These are phyloP conservation scores for Darksidea phi DNA, from an alignment of 495 filamentous ascomycete genomes.

Conservation along the genomic window DNA sequence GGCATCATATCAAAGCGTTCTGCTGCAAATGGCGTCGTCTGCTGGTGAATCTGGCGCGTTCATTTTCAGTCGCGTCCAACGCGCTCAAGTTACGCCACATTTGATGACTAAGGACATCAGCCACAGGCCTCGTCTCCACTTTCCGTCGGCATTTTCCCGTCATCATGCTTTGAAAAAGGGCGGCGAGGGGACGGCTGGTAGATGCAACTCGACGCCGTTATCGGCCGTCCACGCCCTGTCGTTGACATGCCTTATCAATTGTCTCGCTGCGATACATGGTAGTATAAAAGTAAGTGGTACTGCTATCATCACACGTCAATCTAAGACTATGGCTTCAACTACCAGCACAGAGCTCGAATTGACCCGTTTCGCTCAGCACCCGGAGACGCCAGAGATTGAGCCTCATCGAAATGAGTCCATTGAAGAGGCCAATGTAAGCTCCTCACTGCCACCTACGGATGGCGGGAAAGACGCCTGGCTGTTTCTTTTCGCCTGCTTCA, in stretches of 20 bases:
- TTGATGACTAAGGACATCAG: conserved; percentile 1
- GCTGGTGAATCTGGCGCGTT: neutral
- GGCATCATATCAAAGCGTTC: neutral
- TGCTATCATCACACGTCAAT: too few relatives aligned
- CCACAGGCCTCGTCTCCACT: neutral
- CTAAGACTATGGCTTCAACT: neutral
- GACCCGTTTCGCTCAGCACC: neutral
- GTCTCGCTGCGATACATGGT: neutral
- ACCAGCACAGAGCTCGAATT: conserved; percentile 9
- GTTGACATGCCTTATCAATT: neutral
- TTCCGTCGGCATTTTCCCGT: neutral
- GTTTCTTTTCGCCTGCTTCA: conserved; percentile 61
- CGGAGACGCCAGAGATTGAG: neutral
- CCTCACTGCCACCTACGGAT: conserved; percentile 59
- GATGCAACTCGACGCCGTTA: conserved; percentile 1
- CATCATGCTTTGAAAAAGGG: too few relatives aligned
- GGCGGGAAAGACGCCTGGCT: conserved; percentile 64
- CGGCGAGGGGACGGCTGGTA: neutral
- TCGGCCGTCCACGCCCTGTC: conserved; percentile 15
- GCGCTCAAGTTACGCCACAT: neutral
- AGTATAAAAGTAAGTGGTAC: neutral
- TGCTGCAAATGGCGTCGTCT: neutral
- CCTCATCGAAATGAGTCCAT: neutral
- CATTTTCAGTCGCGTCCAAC: neutral
- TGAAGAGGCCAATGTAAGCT: conserved; percentile 20